Conservation (phyloP, 441 rosid species). For the Pelargonium cotyledonis region DNA sequence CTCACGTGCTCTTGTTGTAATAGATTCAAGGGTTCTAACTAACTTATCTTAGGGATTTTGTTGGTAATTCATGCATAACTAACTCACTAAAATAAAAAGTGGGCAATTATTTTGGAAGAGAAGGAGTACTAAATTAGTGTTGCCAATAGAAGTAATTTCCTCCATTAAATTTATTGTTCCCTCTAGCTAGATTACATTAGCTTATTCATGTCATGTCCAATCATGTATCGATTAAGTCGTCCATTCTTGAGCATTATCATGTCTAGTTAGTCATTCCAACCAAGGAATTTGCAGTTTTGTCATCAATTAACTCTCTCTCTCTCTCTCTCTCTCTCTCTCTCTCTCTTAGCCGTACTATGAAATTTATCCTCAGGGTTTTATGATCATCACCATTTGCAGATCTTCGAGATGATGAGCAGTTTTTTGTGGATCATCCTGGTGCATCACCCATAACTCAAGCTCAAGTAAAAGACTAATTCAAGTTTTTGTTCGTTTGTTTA, state of each 20-base stretch:
- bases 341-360: not conserved
- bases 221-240: no score
- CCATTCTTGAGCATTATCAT: no score
- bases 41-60: no score
- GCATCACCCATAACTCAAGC: not conserved
- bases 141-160: not conserved
- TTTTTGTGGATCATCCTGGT: conserved; percentile 3
- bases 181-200: no score
- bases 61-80: no score
- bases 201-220: no score
- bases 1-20: no score
- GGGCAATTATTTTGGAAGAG: no score
- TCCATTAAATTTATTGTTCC: not conserved
- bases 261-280: not conserved
- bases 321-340: no score
- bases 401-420: conserved; percentile 11
- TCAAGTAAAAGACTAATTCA: not conserved
- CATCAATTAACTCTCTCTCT: no score
- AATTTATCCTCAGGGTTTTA: not conserved
- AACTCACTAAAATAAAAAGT: no score
- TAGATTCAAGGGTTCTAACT: no score
- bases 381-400: not conserved
- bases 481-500: not conserved
- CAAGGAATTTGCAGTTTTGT: not conserved
- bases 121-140: not conserved